These are phyloP conservation scores for Emergomyces orientalis DNA, from an alignment of 2,329 filamentous ascomycete species.

Conservation along the genomic window DNA sequence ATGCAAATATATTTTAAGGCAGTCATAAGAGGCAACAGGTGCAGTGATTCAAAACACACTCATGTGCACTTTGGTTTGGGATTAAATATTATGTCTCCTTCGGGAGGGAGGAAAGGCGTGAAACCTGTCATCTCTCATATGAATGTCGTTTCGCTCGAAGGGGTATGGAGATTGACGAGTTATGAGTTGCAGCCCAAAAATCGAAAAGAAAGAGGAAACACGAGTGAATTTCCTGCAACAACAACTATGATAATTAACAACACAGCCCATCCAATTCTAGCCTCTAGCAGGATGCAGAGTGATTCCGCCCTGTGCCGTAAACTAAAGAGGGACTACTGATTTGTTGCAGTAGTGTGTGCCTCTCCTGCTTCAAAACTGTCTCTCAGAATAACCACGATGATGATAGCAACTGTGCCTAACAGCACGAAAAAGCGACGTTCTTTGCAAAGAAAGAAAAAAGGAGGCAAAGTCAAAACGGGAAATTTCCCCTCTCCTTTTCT, in stretches of 20 bases:
- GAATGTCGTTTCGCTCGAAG: background rate
- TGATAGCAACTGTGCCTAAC: too few species aligned
- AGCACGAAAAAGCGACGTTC: background rate
- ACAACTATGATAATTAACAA: background rate
- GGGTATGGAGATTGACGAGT: background rate
- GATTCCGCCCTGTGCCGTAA: background rate
- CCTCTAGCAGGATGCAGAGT: background rate
- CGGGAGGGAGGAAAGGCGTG: background rate
- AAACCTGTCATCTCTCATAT: background rate
- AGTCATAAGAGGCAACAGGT: background rate
- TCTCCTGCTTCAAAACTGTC: background rate
- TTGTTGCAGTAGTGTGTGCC: background rate
- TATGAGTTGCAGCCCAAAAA: background rate
- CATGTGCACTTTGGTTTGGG: background rate
- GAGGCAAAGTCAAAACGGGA: background rate
- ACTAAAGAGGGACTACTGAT: background rate
- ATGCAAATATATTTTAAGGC: too few species aligned
- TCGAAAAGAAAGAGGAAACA: background rate
- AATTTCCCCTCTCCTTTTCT: background rate
- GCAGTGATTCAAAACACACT: background rate
- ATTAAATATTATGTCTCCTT: background rate
- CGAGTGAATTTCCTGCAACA: background rate
- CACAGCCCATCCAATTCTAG: background rate
- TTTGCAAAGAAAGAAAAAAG: background rate
- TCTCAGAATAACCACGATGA: background rate